Base-by-base conservation (phyloP, 2,329 filamentous ascomycete species). In the Tolypocladium guangdongense region DNA sequence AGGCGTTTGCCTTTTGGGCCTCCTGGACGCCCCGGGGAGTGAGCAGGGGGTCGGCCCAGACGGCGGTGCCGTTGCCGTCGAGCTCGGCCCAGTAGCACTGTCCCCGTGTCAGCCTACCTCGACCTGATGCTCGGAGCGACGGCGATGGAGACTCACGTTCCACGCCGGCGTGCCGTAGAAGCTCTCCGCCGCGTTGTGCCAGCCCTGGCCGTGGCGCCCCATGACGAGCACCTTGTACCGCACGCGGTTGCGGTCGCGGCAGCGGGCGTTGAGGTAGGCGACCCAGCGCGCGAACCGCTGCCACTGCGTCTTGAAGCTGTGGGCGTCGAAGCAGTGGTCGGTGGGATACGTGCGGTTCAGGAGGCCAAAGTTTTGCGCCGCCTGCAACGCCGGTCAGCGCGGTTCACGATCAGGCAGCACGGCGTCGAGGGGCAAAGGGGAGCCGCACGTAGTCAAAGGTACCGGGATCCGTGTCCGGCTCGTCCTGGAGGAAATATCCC, bases 201-300 rank as follows among this genome's bases (percentile, higher is more conserved):
- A 81, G 14, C 86, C 86, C 66, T 89, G 78, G 24, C 86, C 86
- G 62, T 89, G 86, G 39, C 86, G 80, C 3, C 80, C 84, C 65
- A 87, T 74, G 66, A 84, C 84, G 33, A 89, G 64, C 11, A 90
- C 73, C 61, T 86, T 84, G 71, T 87, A 88, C 33, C 74, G 69
- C 16, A 77, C 74, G 49, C 71, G 74, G 11, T 66, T 64, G n/a
- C 74, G 64, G 4, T 64, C 60, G 35, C 53, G 51, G 51, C 67
- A 66, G 32, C 64, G 59, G 12, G 58, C 56, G 68, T 84, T 84
- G 38, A 88, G 64, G 27, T 72, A 68, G 22, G 72, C 62, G 32
- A 88, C 74, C 60, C 83, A 82, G 55, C 77, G 66, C 43, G 72
- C 71, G 54, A 88, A 84, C n/a, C 80, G 76, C 65, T 83, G 71